Conservation (phyloP, 176 grass and related monocot genomes). For the Carex cristatella region DNA sequence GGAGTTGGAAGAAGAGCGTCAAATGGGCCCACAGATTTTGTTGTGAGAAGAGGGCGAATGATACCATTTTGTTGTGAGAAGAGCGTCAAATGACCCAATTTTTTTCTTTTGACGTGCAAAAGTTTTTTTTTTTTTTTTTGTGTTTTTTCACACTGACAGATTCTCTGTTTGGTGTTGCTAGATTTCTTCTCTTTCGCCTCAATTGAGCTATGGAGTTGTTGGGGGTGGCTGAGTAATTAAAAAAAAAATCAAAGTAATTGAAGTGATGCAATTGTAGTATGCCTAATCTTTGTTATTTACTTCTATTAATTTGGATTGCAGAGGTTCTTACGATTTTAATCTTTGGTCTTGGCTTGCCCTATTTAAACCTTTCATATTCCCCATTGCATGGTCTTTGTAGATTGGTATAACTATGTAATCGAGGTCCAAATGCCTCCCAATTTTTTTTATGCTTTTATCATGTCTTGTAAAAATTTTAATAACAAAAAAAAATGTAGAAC, state of each 20-base stretch:
- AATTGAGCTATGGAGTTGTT: not conserved
- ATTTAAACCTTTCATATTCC: too few species aligned
- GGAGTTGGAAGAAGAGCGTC: slow-evolving; percentile 54
- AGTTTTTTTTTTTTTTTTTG: not conserved
- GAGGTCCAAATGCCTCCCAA: too few species aligned
- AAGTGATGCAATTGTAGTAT: not conserved
- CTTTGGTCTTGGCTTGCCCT: not conserved
- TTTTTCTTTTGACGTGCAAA: not conserved
- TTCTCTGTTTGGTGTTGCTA: not conserved
- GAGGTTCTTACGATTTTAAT: not conserved
- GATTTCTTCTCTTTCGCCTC: not conserved
- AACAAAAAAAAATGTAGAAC: too few species aligned
- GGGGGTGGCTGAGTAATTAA: not conserved
- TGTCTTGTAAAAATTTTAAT: too few species aligned
- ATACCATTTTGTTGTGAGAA: slow-evolving; percentile 35
- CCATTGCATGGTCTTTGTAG: too few species aligned
- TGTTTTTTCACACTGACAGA: not conserved
- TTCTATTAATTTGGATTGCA: not conserved
- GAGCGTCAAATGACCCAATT: not conserved
- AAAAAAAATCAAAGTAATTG: not conserved
- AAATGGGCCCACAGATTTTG: slow-evolving; percentile 55
- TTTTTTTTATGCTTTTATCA: too few species aligned
- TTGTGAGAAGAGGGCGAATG: slow-evolving; percentile 39
- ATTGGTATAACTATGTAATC: too few species aligned
- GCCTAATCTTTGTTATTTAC: not conserved